These are phyloP conservation scores for Inonotus hispidus DNA, from an alignment of 1,284 basidiomycete genomes.

Conservation along the genomic window DNA sequence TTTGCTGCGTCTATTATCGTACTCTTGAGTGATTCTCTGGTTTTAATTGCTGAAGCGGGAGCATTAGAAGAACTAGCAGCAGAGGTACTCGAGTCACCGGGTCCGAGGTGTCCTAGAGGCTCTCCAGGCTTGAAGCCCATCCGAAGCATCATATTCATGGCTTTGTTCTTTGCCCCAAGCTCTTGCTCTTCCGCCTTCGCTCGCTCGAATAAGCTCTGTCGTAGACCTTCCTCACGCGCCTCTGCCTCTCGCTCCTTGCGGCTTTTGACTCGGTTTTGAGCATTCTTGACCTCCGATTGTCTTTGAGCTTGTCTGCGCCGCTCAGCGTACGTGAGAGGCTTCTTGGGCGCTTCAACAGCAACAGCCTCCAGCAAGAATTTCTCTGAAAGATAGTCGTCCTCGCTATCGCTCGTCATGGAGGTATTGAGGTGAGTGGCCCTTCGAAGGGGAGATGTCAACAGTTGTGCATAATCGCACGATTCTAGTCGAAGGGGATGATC, in stretches of 20 bases:
- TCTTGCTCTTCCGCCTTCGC: constrained; percentile 58
- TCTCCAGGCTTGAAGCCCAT: constrained; percentile 85
- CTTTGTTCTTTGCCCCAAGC: constrained; percentile 50
- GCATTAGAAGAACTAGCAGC: constrained; percentile 18
- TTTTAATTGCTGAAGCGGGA: not conserved
- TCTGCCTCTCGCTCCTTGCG: constrained; percentile 68
- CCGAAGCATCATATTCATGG: constrained; percentile 81
- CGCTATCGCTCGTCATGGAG: constrained; percentile 53
- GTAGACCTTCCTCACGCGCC: constrained; percentile 67
- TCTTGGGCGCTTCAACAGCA: constrained; percentile 27
- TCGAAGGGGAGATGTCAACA: too few species aligned
- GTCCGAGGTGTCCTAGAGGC: constrained; percentile 50
- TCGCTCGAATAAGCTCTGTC: constrained; percentile 70
- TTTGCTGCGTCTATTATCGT: not conserved
- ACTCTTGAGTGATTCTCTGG: not conserved
- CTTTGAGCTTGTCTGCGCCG: constrained; percentile 58
- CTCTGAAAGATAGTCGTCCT: constrained; percentile 81
- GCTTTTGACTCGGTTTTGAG: constrained; percentile 56
- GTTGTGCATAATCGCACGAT: too few species aligned
- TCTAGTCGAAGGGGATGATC: too few species aligned
- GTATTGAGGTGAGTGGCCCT: too few species aligned
- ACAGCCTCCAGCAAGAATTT: constrained; percentile 57
- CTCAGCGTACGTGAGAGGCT: constrained; percentile 59
- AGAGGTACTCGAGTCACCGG: constrained; percentile 16
- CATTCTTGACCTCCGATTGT: constrained; percentile 54